Evolutionary conservation across 2,329 filamentous ascomycete species (phyloP).

Genomic region (Ceratocystis eucalypticola): DNA sequence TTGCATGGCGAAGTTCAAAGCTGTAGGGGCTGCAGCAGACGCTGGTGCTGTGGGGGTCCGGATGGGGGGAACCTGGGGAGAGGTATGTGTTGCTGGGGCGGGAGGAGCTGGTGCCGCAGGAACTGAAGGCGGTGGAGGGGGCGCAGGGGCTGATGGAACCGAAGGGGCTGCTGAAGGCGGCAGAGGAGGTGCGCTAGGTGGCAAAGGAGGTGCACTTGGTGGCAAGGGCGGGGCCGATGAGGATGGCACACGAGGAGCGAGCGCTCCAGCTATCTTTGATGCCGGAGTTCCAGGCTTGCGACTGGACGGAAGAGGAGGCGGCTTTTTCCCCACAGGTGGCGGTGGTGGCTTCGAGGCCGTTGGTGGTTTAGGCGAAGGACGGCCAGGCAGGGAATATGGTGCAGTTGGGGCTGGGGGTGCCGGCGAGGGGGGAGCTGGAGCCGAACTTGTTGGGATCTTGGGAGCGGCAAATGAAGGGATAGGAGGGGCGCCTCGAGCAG

Average conservation of each 20-base stretch:
- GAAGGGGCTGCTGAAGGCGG: slow-evolving; percentile 30
- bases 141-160: slow-evolving; percentile 28
- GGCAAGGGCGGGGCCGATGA: slow-evolving; percentile 29
- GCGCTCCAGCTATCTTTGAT: slow-evolving; percentile 27
- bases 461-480: slow-evolving; percentile 42
- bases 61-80: slow-evolving; percentile 21
- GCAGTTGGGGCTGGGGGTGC: slow-evolving; percentile 51
- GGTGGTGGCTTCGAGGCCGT: slow-evolving; percentile 56
- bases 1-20: slow-evolving; percentile 19
- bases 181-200: slow-evolving; percentile 27
- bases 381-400: slow-evolving; percentile 39
- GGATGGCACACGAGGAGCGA: slow-evolving; percentile 28
- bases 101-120: slow-evolving; percentile 22
- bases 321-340: slow-evolving; percentile 65
- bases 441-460: slow-evolving; percentile 44
- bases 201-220: slow-evolving; percentile 32
- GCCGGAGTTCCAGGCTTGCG: slow-evolving; percentile 39
- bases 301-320: slow-evolving; percentile 41
- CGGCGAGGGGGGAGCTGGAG: slow-evolving; percentile 30
- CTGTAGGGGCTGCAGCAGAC: background rate
- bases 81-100: slow-evolving; percentile 22
- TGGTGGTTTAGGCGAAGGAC: slow-evolving; percentile 33
- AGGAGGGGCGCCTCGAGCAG: slow-evolving; percentile 29
- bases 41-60: background rate
- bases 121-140: slow-evolving; percentile 28